These are phyloP conservation scores for Pseudonitzschia delicatissima DNA, from an alignment of 108 stramenopile species.

Conservation along the genomic window DNA sequence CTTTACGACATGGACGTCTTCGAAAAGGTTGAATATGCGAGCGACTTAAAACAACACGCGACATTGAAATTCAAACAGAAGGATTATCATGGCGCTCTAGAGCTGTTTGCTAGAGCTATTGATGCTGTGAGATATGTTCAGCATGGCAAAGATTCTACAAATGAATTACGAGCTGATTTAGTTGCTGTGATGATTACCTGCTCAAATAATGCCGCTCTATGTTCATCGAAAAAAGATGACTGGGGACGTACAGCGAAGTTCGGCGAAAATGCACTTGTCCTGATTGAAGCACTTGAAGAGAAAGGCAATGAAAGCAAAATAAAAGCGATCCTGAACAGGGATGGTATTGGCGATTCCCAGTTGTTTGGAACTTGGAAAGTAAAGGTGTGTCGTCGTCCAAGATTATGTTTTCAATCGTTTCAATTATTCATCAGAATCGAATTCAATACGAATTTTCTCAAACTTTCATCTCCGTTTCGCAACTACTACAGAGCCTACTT, in stretches of 20 bases:
- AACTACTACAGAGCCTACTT: constrained; percentile 39
- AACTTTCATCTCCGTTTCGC: neutral
- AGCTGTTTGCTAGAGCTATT: constrained; percentile 53
- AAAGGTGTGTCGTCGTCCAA: constrained; percentile 15
- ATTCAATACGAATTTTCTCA: neutral
- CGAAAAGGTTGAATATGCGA: constrained; percentile 57
- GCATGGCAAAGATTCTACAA: constrained; percentile 53
- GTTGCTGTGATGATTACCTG: constrained; percentile 73
- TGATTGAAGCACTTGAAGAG: constrained; percentile 62
- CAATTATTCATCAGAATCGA: neutral
- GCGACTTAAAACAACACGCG: constrained; percentile 52
- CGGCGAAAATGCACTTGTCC: constrained; percentile 57
- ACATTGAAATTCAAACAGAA: constrained; percentile 40
- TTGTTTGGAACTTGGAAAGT: constrained; percentile 80
- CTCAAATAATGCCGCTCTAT: constrained; percentile 82
- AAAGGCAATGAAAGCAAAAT: constrained; percentile 62
- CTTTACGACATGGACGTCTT: constrained; percentile 62
- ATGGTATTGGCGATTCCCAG: constrained; percentile 50
- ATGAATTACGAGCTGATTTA: constrained; percentile 69
- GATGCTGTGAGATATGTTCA: constrained; percentile 81
- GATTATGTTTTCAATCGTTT: neutral
- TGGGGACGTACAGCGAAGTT: constrained; percentile 57
- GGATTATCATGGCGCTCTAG: constrained; percentile 50
- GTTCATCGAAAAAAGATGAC: constrained; percentile 47
- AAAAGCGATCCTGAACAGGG: constrained; percentile 46